phyloP scores from a whole-genome alignment of 1,139 yeast genomes.

The Pichia terricola region DNA sequence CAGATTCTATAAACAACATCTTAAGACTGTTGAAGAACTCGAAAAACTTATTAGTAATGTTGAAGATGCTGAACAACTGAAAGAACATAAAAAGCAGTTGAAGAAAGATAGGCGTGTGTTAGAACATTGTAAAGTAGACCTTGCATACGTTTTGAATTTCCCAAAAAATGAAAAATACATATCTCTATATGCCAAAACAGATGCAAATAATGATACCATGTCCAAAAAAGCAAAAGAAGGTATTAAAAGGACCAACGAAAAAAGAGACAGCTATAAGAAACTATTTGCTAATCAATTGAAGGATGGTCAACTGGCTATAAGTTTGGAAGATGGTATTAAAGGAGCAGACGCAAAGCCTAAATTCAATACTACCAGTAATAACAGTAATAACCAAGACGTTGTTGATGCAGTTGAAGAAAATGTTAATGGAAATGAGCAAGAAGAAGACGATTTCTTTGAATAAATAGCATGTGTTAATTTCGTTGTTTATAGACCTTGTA shows the following conservation, averaged over 20 bases:
- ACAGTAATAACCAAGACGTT: constrained; percentile 13
- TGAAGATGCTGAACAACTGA: constrained; percentile 19
- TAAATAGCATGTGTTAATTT: background rate
- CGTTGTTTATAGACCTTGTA: too few species aligned
- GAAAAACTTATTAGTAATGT: constrained; percentile 16
- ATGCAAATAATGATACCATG: background rate
- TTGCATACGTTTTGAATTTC: constrained; percentile 67
- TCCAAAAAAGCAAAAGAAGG: constrained; percentile 39
- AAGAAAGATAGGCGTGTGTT: constrained; percentile 44
- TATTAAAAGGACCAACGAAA: constrained; percentile 37
- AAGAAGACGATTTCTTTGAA: constrained; percentile 43
- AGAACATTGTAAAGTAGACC: constrained; percentile 55
- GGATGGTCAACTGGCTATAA: constrained; percentile 43
- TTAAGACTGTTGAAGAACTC: constrained; percentile 36
- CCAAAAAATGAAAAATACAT: constrained; percentile 78
- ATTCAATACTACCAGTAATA: background rate
- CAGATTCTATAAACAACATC: constrained; percentile 59
- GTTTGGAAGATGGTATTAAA: constrained; percentile 45
- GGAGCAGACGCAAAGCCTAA: constrained; percentile 29
- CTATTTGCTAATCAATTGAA: constrained; percentile 42
- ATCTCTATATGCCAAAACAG: constrained; percentile 49
- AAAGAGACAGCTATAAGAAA: constrained; percentile 41
- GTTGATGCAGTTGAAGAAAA: constrained; percentile 3
- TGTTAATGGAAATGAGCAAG: constrained; percentile 9
- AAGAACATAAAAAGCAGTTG: constrained; percentile 41